Conservation (phyloP, 2,329 filamentous ascomycete genomes). For the Knufia fluminis region DNA sequence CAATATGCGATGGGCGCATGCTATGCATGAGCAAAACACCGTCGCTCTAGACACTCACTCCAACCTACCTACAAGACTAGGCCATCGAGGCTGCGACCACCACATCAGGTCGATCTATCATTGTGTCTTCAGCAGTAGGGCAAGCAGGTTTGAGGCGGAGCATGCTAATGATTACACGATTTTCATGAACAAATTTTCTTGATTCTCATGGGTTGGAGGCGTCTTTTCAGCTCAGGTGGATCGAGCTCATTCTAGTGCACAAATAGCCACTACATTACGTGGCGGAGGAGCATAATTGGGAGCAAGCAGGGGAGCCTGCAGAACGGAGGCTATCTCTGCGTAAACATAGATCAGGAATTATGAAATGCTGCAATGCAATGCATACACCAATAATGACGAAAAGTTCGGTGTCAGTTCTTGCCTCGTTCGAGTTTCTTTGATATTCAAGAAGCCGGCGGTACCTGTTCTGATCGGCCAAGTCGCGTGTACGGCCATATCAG, state of each 20-base stretch:
- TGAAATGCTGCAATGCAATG: background rate
- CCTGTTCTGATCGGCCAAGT: no score
- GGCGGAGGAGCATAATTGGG: background rate
- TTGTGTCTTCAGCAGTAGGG: background rate
- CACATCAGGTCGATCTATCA: background rate
- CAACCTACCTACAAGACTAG: background rate
- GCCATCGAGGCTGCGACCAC: background rate
- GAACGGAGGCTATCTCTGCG: slow-evolving; percentile 1
- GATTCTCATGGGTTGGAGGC: background rate
- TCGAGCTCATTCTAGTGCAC: background rate
- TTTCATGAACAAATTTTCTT: slow-evolving; percentile 3
- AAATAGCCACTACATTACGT: background rate
- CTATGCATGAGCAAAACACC: slow-evolving; percentile 7
- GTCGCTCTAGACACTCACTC: background rate
- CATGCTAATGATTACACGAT: slow-evolving; percentile 5
- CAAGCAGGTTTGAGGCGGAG: background rate
- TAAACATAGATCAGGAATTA: slow-evolving; percentile 4
- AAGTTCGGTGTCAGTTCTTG: background rate
- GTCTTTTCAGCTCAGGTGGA: background rate
- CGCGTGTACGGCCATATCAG: no score
- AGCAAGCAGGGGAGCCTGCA: background rate
- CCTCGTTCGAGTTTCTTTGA: background rate
- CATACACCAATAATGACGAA: slow-evolving; percentile 1
- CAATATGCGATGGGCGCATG: slow-evolving; percentile 19
- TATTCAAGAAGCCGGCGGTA: background rate